Evolutionary conservation across 805 yeast genomes (phyloP), one percentile per base, ranked within the genome.

Genomic region (Candida saitoana): DNA sequence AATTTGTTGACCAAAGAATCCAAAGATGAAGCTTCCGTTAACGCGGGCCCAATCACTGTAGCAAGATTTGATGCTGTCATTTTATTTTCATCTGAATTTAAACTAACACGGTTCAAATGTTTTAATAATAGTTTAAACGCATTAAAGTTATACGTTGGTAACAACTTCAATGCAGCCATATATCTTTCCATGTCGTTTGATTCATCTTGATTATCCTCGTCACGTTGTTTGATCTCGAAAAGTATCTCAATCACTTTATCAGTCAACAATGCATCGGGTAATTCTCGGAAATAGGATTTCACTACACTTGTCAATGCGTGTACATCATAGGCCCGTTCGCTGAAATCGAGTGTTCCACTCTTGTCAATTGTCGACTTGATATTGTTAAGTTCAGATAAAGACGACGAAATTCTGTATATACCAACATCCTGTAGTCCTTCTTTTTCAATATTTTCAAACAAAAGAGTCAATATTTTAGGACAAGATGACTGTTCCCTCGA

Each of bases 371-470:
- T 65, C 1, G 62, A 55, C 48, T 67, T 74, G 42, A 75, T 61
- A 34, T 63, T 62, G 37, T 56, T 64, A 47, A 78, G 63, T 29
- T 73, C 76, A 44, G 71, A 65, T 19, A 76, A 48, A 0, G 81
- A 74, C 0, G 81, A 74, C 55, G 80, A 73, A 47, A 76, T 77
- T 59, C 98, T 79, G 60, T 91, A 91, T 11, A 91, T 70, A 14
- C 98, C 98, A 41, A 87, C 86, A 57, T 90, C 97, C 50, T 87
- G 89, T 20, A 91, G 59, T 0, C 98, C 96, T 41, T 90, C 77
- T n/a, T 71, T 63, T 60, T 91, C 98, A 49, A 91, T 85, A 50
- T 84, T 93, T 36, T 73, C 73, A 50, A 89, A 71, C 34, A 91
- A 63, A 43, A 74, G 73, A 27, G 74, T 79, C 43, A 90, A 79